Percentiles rank a stretch among this genome's conserved stretches.
phyloP scores from a whole-genome alignment of 352 stramenopile species.

The Globisporangium middletonii region DNA sequence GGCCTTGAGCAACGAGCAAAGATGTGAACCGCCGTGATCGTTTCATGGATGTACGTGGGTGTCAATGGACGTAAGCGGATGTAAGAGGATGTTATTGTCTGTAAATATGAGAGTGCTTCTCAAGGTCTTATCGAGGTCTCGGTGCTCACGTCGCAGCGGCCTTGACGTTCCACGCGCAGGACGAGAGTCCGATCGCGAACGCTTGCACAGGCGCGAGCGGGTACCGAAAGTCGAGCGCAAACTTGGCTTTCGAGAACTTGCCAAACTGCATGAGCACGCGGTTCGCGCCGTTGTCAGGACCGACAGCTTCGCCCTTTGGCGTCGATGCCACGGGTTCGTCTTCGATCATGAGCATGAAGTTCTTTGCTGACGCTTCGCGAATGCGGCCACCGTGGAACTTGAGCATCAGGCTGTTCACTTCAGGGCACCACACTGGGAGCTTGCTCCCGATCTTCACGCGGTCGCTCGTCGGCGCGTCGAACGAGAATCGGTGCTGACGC shows the following conservation, averaged over 20 bases:
- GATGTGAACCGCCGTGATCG: too few relatives aligned
- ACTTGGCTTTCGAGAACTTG: conserved; percentile 85
- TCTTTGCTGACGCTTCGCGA: conserved; percentile 84
- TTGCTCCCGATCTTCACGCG: conserved; percentile 82
- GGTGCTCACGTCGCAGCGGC: conserved; percentile 3
- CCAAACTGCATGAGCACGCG: conserved; percentile 83
- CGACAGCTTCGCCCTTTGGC: conserved; percentile 8
- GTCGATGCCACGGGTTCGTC: conserved; percentile 36
- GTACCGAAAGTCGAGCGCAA: conserved; percentile 84
- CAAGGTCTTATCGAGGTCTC: too few relatives aligned
- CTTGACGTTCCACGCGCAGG: conserved; percentile 80
- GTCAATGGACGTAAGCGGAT: too few relatives aligned
- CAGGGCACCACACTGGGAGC: conserved; percentile 78
- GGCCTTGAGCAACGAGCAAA: too few relatives aligned
- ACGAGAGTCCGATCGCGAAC: conserved; percentile 82
- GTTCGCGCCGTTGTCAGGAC: conserved; percentile 37
- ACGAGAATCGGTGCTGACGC: conserved; percentile 67
- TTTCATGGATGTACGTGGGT: too few relatives aligned
- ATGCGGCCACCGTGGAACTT: conserved; percentile 87
- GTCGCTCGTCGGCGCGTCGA: conserved; percentile 61
- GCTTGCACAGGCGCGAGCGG: conserved; percentile 80
- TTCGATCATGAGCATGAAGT: conserved; percentile 86
- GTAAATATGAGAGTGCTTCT: too few relatives aligned
- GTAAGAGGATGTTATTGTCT: too few relatives aligned
- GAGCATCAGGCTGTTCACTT: conserved; percentile 85